Evolutionary conservation across 2,329 filamentous ascomycete species (phyloP).

Genomic region (Myriosclerotinia scirpicola): DNA sequence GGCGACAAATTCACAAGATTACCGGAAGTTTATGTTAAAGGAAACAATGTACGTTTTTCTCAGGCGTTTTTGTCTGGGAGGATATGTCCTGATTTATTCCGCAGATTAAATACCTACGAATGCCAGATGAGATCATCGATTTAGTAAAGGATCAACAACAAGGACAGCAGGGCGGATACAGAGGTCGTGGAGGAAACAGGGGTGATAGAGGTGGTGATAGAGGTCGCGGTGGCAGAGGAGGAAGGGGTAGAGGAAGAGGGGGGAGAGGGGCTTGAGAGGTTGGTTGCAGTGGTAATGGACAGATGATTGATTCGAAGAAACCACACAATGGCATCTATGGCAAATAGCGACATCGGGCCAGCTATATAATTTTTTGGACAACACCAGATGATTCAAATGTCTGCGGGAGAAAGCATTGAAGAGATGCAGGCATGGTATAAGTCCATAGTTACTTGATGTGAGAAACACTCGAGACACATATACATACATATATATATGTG

Average conservation of each 20-base stretch:
- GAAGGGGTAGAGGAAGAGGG: conserved; percentile 31
- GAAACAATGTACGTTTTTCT: conserved; percentile 74
- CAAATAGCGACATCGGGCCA: not conserved
- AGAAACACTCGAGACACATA: not conserved
- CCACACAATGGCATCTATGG: conserved; percentile 7
- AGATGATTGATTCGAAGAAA: conserved; percentile 9
- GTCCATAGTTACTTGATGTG: not conserved
- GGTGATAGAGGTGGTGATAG: conserved; percentile 50
- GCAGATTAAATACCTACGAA: conserved; percentile 92
- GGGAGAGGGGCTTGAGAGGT: conserved; percentile 32
- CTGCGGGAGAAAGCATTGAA: conserved; percentile 4
- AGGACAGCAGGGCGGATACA: conserved; percentile 49
- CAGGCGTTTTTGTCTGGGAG: not conserved
- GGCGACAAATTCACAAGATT: conserved; percentile 91
- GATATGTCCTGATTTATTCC: conserved; percentile 22
- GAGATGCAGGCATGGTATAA: conserved; percentile 13
- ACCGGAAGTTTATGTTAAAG: conserved; percentile 92
- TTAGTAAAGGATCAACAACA: conserved; percentile 83
- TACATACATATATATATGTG: not conserved
- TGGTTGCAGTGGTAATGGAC: conserved; percentile 2
- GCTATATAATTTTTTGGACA: not conserved
- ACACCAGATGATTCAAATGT: not conserved
- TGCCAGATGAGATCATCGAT: conserved; percentile 96
- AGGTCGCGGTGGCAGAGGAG: conserved; percentile 37
- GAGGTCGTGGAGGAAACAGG: conserved; percentile 63